Evolutionary conservation across 139 green algal species (phyloP).

Genomic region (Chlamydomonas sphaeroides): DNA sequence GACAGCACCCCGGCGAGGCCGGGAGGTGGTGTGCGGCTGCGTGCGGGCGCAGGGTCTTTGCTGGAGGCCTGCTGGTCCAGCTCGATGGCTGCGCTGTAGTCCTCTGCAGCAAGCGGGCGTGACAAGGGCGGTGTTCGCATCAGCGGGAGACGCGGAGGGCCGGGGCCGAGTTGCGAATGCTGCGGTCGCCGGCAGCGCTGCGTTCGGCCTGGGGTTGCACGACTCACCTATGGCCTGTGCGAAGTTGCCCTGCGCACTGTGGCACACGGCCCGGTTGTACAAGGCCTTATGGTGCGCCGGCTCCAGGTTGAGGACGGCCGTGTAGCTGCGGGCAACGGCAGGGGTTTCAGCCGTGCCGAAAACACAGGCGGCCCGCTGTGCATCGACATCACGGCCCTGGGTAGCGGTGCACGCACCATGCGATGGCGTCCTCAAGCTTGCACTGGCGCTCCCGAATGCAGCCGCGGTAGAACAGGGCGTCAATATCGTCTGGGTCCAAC

Average conservation of each 20-base stretch:
- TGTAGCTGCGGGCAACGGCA: slow-evolving; percentile 50
- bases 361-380: too few relatives aligned
- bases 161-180: too few relatives aligned
- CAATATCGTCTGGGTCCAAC: slow-evolving; percentile 63
- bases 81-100: slow-evolving; percentile 13
- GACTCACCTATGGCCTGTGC: slow-evolving; percentile 74
- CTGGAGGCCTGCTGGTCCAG: slow-evolving; percentile 3
- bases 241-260: slow-evolving; percentile 75
- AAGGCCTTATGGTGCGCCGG: slow-evolving; percentile 78
- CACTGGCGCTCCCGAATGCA: slow-evolving; percentile 59
- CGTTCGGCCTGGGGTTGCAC: too few relatives aligned
- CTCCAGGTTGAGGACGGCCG: slow-evolving; percentile 68
- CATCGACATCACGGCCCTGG: background rate
- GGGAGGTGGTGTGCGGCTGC: too few relatives aligned
- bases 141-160: too few relatives aligned
- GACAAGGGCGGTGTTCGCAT: too few relatives aligned
- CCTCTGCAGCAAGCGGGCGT: too few relatives aligned
- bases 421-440: slow-evolving; percentile 45
- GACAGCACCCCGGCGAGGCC: too few relatives aligned
- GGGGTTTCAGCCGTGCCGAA: too few relatives aligned
- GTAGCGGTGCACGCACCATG: too few relatives aligned
- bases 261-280: slow-evolving; percentile 77
- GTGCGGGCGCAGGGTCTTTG: too few relatives aligned
- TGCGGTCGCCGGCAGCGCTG: too few relatives aligned
- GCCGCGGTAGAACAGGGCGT: slow-evolving; percentile 77